Conservation (phyloP, 2,329 filamentous ascomycete genomes). For the Thermothelomyces thermophilus region DNA sequence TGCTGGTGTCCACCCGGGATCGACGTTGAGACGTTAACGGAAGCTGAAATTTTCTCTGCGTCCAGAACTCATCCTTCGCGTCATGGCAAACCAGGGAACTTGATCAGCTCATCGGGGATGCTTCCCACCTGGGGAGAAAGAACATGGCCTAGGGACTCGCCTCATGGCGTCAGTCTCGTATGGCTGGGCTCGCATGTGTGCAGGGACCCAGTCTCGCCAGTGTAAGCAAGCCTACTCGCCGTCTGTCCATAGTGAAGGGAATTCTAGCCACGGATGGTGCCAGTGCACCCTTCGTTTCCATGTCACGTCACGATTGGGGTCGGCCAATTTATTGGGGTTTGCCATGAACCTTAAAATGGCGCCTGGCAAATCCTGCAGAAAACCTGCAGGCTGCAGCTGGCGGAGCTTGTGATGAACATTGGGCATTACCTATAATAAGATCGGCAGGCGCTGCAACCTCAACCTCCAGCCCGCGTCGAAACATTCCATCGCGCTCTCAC, state of each 20-base stretch:
- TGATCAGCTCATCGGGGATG: slow-evolving; percentile 5
- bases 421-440: slow-evolving; percentile 4
- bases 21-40: too few relatives aligned
- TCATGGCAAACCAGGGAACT: background rate
- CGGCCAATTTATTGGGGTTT: background rate
- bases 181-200: too few relatives aligned
- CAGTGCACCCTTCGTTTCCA: slow-evolving; percentile 6
- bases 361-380: background rate
- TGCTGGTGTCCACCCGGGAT: too few relatives aligned
- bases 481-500: too few relatives aligned
- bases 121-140: background rate
- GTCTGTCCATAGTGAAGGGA: too few relatives aligned
- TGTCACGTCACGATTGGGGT: slow-evolving; percentile 12
- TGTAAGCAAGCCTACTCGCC: too few relatives aligned
- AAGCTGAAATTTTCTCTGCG: background rate
- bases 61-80: background rate
- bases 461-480: background rate
- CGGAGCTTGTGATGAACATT: background rate
- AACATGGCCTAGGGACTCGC: background rate
- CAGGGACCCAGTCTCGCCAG: too few relatives aligned
- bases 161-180: slow-evolving; percentile 1
- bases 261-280: slow-evolving; percentile 16
- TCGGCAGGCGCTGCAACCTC: slow-evolving; percentile 1
- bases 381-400: background rate
- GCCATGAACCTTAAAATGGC: background rate